Evolutionary conservation across 306 rosid genomes (phyloP).

Genomic region (Trifolium fragiferum): DNA sequence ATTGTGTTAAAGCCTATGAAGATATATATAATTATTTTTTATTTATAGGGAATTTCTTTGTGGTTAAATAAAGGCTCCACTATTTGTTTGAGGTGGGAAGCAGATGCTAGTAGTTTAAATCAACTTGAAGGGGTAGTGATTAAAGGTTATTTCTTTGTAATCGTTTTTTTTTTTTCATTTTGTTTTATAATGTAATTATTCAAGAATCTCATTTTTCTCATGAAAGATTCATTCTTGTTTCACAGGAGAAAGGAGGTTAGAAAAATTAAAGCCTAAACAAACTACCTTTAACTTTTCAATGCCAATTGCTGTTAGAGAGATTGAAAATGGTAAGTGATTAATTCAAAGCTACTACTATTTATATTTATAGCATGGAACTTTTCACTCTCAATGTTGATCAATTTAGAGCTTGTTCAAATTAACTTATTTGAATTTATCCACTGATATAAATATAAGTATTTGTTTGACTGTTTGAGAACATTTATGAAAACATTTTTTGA

Average conservation of each 20-base stretch:
- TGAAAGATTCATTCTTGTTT: conserved; percentile 23
- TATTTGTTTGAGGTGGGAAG: conserved; percentile 62
- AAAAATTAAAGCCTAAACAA: conserved; percentile 45
- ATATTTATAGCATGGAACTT: background rate
- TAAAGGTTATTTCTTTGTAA: conserved; percentile 53
- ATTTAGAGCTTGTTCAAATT: background rate
- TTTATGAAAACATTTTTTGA: too few species aligned
- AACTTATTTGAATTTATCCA: too few species aligned
- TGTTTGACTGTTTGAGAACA: too few species aligned
- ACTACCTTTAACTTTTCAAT: conserved; percentile 25
- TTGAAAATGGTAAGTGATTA: conserved; percentile 47
- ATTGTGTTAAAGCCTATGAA: background rate
- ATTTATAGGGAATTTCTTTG: conserved; percentile 62
- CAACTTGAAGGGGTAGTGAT: conserved; percentile 55
- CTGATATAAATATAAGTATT: too few species aligned
- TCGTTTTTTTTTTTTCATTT: background rate
- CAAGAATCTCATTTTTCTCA: background rate
- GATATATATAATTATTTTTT: conserved; percentile 7
- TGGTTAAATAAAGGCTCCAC: conserved; percentile 82
- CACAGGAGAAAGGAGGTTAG: conserved; percentile 55
- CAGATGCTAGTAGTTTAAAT: conserved; percentile 50
- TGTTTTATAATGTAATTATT: background rate
- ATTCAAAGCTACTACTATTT: background rate
- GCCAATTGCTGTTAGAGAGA: conserved; percentile 18
- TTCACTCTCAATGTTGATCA: background rate